Evolutionary conservation across 805 yeast genomes (phyloP).

Genomic region (Kuraishia ogatae): DNA sequence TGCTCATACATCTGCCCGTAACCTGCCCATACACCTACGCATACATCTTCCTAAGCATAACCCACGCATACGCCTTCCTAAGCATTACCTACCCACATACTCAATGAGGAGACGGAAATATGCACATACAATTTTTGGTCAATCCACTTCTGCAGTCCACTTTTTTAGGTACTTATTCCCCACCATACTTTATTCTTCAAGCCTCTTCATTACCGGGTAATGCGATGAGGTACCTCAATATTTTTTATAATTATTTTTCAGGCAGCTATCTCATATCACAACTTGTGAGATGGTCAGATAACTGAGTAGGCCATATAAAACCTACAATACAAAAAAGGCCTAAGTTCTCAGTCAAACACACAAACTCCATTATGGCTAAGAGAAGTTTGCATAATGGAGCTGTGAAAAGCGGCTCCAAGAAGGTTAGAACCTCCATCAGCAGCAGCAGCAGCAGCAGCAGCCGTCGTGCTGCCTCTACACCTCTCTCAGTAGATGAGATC

Average conservation of each 20-base stretch:
- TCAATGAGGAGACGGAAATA: too few relatives aligned
- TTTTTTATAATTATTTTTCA: background rate
- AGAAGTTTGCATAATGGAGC: background rate
- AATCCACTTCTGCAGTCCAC: background rate
- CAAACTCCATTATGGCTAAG: background rate
- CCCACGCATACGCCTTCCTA: too few relatives aligned
- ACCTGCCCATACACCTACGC: background rate
- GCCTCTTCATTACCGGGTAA: conserved; percentile 4
- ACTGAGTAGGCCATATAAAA: too few relatives aligned
- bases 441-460: background rate
- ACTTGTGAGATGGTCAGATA: too few relatives aligned
- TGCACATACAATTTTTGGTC: background rate
- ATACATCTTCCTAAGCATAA: too few relatives aligned
- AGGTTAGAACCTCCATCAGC: background rate
- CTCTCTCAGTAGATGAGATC: conserved; percentile 15
- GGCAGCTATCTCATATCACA: background rate
- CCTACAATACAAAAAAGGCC: background rate
- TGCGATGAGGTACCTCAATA: conserved; percentile 1
- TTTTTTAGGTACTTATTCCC: background rate
- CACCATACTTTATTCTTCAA: background rate
- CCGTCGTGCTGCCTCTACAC: background rate
- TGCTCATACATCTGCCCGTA: too few relatives aligned
- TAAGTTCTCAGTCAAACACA: background rate
- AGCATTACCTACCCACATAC: too few relatives aligned
- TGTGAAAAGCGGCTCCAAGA: background rate